These are phyloP conservation scores for Austropuccinia psidii DNA, from an alignment of 1,284 basidiomycete genomes.

Conservation along the genomic window DNA sequence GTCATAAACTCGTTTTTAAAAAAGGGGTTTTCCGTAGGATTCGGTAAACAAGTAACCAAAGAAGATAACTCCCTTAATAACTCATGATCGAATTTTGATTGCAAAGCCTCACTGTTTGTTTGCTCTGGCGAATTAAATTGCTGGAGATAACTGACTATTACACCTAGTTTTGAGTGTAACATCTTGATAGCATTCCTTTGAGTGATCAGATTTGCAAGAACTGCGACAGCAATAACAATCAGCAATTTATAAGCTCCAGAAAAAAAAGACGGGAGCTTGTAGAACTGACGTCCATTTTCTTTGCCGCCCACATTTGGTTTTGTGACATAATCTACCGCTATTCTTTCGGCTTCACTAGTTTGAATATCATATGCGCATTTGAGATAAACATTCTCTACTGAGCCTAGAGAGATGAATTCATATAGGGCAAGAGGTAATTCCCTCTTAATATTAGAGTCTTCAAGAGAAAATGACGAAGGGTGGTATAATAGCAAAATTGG, in stretches of 20 bases:
- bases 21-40: conserved; percentile 63
- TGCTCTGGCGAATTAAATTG: conserved; percentile 41
- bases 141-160: conserved; percentile 74
- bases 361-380: conserved; percentile 82
- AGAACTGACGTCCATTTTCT: conserved; percentile 53
- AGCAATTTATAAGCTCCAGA: neutral
- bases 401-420: conserved; percentile 13
- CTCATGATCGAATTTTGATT: conserved; percentile 63
- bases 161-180: conserved; percentile 78
- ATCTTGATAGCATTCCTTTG: conserved; percentile 92
- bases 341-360: conserved; percentile 94
- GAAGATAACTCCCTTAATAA: conserved; percentile 75
- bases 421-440: conserved; percentile 61
- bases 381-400: conserved; percentile 54
- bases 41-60: conserved; percentile 71
- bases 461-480: conserved; percentile 51
- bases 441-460: conserved; percentile 71
- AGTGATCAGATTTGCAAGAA: conserved; percentile 77
- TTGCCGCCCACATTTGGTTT: conserved; percentile 71
- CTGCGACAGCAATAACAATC: conserved; percentile 50
- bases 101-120: conserved; percentile 51
- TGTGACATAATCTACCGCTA: conserved; percentile 92
- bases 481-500: conserved; percentile 50
- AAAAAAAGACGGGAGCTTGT: conserved; percentile 1
- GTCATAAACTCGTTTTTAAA: conserved; percentile 79